Conservation (phyloP, 768 basidiomycete genomes). For the Phylloporus arenicola region DNA sequence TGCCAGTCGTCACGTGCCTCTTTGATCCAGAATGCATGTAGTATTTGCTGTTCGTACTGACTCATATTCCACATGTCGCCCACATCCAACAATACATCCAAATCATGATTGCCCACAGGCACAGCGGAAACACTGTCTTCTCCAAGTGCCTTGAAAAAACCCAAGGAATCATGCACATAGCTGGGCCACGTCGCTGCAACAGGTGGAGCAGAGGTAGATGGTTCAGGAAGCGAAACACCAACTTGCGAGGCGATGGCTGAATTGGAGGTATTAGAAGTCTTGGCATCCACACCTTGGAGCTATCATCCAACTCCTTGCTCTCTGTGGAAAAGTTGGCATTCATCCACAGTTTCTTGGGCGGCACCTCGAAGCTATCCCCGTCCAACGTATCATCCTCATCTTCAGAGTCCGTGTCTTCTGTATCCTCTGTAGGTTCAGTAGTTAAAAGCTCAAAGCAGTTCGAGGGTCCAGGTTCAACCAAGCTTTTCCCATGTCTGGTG, state of each 20-base stretch:
- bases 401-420: neutral
- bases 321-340: neutral
- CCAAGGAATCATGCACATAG: constrained; percentile 22
- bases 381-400: constrained; percentile 3
- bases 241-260: neutral
- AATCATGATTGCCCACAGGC: constrained; percentile 33
- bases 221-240: neutral
- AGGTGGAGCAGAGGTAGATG: neutral
- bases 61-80: constrained; percentile 54
- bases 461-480: neutral
- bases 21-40: constrained; percentile 46
- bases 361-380: constrained; percentile 1
- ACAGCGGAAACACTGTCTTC: constrained; percentile 32
- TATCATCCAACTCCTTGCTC: neutral
- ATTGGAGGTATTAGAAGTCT: neutral
- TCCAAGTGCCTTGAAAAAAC: constrained; percentile 38
- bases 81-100: constrained; percentile 33
- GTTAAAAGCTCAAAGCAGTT: constrained; percentile 17
- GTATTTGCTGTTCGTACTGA: constrained; percentile 37
- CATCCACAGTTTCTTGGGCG: constrained; percentile 32
- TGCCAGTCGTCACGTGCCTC: constrained; percentile 33
- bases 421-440: neutral
- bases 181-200: neutral
- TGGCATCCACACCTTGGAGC: constrained; percentile 24
- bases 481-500: neutral